Percentiles rank a stretch among this genome's conserved stretches.
These are phyloP conservation scores for Paramecium caudatum DNA, from an alignment of 73 alveolate species.

Conservation along the genomic window DNA sequence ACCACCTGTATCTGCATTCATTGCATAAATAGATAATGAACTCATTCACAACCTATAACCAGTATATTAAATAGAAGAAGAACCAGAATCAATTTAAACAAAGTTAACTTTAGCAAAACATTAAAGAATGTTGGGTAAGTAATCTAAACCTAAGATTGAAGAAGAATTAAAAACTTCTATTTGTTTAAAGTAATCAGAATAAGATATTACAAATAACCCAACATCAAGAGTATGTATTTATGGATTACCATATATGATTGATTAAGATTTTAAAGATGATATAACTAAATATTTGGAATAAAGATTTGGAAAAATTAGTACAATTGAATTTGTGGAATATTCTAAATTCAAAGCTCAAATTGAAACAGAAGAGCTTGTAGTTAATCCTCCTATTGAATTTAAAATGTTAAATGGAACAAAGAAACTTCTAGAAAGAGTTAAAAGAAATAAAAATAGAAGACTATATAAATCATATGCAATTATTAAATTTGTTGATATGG, in stretches of 20 bases:
- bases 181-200: neutral
- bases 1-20: neutral
- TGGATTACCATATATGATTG: conserved; percentile 39
- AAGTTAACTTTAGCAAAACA: neutral
- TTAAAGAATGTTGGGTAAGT: neutral
- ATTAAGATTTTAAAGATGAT: neutral
- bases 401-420: neutral
- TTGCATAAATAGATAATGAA: neutral
- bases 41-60: conserved; percentile 13
- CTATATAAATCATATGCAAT: conserved; percentile 25
- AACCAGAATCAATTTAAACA: neutral
- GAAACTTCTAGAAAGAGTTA: neutral
- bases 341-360: neutral
- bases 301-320: neutral
- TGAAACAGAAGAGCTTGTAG: too few relatives aligned
- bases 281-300: neutral
- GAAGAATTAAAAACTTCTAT: neutral
- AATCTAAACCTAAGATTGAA: neutral
- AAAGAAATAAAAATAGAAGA: conserved; percentile 1
- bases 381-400: too few relatives aligned
- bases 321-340: conserved; percentile 16
- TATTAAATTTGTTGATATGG: neutral
- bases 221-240: neutral
- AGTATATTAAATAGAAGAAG: neutral
- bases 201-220: neutral